These are phyloP conservation scores for Colletotrichum neosansevieriae DNA, from an alignment of 2,329 filamentous ascomycete species.

Conservation along the genomic window DNA sequence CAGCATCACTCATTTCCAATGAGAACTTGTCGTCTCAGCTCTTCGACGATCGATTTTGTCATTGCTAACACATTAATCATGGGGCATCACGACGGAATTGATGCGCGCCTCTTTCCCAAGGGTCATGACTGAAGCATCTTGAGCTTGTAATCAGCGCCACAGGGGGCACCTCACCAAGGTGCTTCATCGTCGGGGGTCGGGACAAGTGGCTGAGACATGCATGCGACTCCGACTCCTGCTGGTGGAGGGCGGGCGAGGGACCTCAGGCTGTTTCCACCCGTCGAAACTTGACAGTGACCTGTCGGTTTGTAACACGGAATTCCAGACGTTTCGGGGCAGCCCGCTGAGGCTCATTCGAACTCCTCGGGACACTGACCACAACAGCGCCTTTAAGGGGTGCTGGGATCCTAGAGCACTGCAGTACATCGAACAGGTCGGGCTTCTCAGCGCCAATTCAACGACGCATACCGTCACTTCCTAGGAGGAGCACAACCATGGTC, in stretches of 20 bases:
- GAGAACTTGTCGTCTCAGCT: neutral
- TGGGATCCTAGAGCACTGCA: too few relatives aligned
- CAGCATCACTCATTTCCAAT: neutral
- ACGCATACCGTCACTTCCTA: neutral
- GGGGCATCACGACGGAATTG: neutral
- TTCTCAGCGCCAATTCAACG: neutral
- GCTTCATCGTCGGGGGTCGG: conserved; percentile 2
- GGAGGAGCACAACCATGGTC: neutral
- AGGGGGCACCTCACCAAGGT: neutral
- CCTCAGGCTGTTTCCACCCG: conserved; percentile 7
- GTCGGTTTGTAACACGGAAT: conserved; percentile 30
- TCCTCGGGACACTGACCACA: neutral
- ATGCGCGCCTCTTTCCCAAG: neutral
- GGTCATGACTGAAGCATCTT: conserved; percentile 7
- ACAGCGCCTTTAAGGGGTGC: neutral
- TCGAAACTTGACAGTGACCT: conserved; percentile 25
- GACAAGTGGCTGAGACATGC: conserved; percentile 19
- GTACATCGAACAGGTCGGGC: neutral
- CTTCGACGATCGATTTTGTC: neutral
- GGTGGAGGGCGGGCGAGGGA: neutral
- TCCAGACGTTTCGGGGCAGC: conserved; percentile 8
- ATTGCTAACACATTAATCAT: conserved; percentile 6
- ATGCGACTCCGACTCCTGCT: conserved; percentile 13
- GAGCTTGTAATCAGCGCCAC: conserved; percentile 1
- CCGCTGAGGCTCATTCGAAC: conserved; percentile 19